Base-by-base conservation (phyloP, 768 basidiomycete genomes). In the Leucocoprinus sp. region DNA sequence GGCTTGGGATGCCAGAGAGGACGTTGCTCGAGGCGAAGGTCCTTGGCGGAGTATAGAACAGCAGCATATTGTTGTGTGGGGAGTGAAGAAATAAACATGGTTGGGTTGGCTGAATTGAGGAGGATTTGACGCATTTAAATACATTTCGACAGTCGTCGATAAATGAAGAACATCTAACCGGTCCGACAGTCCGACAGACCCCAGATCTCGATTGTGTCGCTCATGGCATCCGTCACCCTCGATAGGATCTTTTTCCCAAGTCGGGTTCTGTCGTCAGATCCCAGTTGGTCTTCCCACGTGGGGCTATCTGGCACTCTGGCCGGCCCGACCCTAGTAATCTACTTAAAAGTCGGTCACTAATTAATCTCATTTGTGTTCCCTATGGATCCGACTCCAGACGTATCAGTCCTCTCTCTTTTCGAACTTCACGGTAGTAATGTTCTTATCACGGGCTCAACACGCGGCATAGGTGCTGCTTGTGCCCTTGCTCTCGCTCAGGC, bases 1-100 rank as follows among this genome's bases (percentile, higher is more conserved):
- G 73, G 64, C 15, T 71, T 68, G 18, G 93, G 93, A 0, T 82
- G 74, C 71, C 80, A 82, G 52, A 84, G 63, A 36, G 74, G 70
- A 53, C 91, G 81, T 31, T 82, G 66, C 58, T 92, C 89, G 57
- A 85, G 54, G 52, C 81, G 83, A 52, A 98, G 75, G 68, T 95
- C 91, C 15, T 37, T 45, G 26, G 50, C 50, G 15, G 86, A 89
- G 56, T 90, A 76, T 49, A 95, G 84, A 56, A 96, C 87, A 43
- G 79, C 84, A 43, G 89, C 85, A 43, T 68, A 63, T 19, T 53
- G 31, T 70, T 53, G 31, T 70, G 71, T 54, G 79, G 66, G 36
- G 74, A 72, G 29, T 63, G 54, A 34, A 66, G 68, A 51, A n/a
- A 23, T 26, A 14, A 68, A 66, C 62, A 69, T 68, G 37, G 6